Evolutionary conservation across 2,329 filamentous ascomycete species (phyloP).

Genomic region (Penicillium sp.): DNA sequence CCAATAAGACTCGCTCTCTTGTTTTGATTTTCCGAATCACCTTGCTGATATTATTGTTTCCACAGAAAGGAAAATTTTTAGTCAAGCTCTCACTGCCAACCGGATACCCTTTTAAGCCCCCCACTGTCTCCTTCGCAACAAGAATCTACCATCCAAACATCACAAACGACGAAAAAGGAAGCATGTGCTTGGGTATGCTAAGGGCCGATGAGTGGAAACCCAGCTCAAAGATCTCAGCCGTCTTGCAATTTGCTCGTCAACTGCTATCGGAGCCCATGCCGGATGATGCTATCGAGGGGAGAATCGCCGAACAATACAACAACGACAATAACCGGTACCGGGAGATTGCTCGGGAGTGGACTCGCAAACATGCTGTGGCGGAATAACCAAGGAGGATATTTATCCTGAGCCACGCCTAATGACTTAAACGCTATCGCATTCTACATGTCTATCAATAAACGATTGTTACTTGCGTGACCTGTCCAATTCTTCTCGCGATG

Average conservation of each 20-base stretch:
- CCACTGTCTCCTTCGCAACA: slow-evolving; percentile 75
- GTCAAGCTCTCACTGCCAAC: slow-evolving; percentile 71
- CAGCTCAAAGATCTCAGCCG: slow-evolving; percentile 70
- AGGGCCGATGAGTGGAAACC: slow-evolving; percentile 92
- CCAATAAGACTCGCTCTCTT: background rate
- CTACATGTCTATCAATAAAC: slow-evolving; percentile 1
- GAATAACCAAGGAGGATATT: slow-evolving; percentile 20
- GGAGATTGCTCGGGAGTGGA: slow-evolving; percentile 73
- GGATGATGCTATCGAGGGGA: slow-evolving; percentile 83
- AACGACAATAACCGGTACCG: slow-evolving; percentile 69
- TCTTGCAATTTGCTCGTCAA: slow-evolving; percentile 73
- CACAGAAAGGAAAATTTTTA: slow-evolving; percentile 70
- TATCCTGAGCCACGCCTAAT: slow-evolving; percentile 3
- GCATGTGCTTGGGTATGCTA: slow-evolving; percentile 82
- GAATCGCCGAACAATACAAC: slow-evolving; percentile 83
- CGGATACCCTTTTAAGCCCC: slow-evolving; percentile 90
- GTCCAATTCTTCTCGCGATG: background rate
- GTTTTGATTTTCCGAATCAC: background rate
- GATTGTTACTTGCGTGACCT: background rate
- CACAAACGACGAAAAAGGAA: slow-evolving; percentile 80
- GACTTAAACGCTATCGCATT: slow-evolving; percentile 11
- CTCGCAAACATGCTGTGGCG: slow-evolving; percentile 67
- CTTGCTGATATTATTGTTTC: background rate
- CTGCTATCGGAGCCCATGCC: slow-evolving; percentile 80
- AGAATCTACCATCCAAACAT: slow-evolving; percentile 97